A percentile compares a stretch with the other conserved stretches of the same genome.
Conservation (phyloP, 2,329 filamentous ascomycete species). For the Tolypocladium album region DNA sequence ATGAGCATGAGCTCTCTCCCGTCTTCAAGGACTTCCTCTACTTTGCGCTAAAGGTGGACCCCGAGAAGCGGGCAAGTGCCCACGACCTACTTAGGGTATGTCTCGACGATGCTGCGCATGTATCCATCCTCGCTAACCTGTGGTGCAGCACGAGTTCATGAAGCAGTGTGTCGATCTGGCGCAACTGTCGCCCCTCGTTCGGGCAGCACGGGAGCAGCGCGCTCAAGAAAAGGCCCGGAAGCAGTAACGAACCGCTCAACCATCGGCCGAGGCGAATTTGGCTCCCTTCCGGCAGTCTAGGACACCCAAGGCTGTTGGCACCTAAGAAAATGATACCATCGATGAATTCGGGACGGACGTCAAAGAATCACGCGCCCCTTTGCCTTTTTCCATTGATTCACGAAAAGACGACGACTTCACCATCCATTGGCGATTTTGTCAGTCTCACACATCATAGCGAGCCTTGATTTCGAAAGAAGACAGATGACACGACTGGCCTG, state of each 20-base stretch:
- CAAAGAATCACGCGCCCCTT: neutral
- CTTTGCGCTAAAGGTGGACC: slow-evolving; percentile 91
- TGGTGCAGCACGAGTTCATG: slow-evolving; percentile 66
- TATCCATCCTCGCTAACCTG: slow-evolving; percentile 9
- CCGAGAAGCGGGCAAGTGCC: slow-evolving; percentile 90
- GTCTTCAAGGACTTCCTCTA: slow-evolving; percentile 87
- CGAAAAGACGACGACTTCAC: neutral
- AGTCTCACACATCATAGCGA: neutral
- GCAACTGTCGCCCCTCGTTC: slow-evolving; percentile 77
- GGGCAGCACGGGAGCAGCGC: slow-evolving; percentile 73
- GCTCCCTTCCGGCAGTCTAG: neutral
- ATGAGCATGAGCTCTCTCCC: slow-evolving; percentile 69
- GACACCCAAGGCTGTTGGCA: neutral
- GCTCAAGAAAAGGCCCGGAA: slow-evolving; percentile 75
- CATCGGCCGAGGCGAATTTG: neutral
- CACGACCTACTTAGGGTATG: slow-evolving; percentile 86
- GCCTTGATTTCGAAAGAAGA: neutral
- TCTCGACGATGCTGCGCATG: slow-evolving; percentile 2
- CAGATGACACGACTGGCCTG: neutral
- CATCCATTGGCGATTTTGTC: neutral
- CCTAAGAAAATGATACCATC: neutral
- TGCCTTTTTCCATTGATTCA: neutral
- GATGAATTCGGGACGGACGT: neutral
- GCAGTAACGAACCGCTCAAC: slow-evolving; percentile 13
- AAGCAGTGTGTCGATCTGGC: slow-evolving; percentile 60